Evolutionary conservation across 2,329 filamentous ascomycete genomes (phyloP).

Genomic region (Fusarium liriodendri): DNA sequence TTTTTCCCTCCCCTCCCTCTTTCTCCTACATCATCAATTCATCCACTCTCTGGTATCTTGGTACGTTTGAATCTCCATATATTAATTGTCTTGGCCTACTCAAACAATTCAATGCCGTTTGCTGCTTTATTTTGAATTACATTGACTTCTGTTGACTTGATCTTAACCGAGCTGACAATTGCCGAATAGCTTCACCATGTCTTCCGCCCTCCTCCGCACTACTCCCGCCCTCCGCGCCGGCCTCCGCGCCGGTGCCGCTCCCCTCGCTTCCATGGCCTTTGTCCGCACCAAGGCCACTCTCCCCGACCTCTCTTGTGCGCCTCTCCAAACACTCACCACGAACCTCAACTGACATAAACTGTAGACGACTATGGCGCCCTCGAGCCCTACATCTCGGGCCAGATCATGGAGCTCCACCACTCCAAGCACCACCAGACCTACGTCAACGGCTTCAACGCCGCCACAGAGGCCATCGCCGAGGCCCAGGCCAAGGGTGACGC

Average conservation of each 20-base stretch:
- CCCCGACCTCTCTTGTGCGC: slow-evolving; percentile 78
- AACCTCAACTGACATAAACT: not conserved
- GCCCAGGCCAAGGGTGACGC: slow-evolving; percentile 73
- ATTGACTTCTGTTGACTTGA: not conserved
- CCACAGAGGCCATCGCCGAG: slow-evolving; percentile 75
- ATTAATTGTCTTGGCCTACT: not conserved
- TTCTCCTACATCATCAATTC: slow-evolving; percentile 47
- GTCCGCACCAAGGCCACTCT: slow-evolving; percentile 91
- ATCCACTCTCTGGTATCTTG: not conserved
- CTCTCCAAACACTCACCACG: not conserved
- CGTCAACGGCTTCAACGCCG: slow-evolving; percentile 87
- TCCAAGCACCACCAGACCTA: slow-evolving; percentile 95
- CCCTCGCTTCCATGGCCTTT: slow-evolving; percentile 76
- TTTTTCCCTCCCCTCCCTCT: slow-evolving; percentile 21
- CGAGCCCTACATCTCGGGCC: slow-evolving; percentile 83
- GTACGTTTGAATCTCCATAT: not conserved
- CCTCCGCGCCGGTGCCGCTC: slow-evolving; percentile 73
- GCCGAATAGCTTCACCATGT: slow-evolving; percentile 66
- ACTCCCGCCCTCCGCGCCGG: slow-evolving; percentile 75
- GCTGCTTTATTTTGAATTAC: no score
- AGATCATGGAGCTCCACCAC: slow-evolving; percentile 98
- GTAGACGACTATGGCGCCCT: slow-evolving; percentile 96
- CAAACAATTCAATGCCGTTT: not conserved
- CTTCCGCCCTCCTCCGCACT: slow-evolving; percentile 79
- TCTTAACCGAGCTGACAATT: slow-evolving; percentile 13